Evolutionary conservation across 1,139 yeast genomes (phyloP), one percentile per base, ranked within the genome.

Genomic region (Geotrichum carabidarum): DNA sequence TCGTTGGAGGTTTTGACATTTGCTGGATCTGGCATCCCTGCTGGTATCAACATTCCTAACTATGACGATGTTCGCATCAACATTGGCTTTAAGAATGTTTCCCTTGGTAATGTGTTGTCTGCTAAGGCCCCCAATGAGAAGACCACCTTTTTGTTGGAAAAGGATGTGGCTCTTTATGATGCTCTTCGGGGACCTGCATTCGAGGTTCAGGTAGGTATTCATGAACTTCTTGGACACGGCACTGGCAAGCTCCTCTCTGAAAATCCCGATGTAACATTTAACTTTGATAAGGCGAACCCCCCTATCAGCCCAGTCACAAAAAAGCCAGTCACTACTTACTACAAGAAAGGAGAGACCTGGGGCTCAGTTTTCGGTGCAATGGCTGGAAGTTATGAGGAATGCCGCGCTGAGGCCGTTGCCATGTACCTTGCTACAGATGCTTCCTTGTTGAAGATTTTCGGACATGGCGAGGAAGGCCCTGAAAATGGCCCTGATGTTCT

Each of bases 161-260:
- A 72, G 7, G 79, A 83, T 57, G 80, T 78, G 59, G 81, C 73
- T 6, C 65, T 81, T 47, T 87, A 79, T 73, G 81, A 83, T 59
- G 81, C 83, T 67, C 84, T 86, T 75, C 79, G 90, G 64, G 86
- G 82, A 48, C 91, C 86, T 52, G 85, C 95, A 1, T 89, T 88
- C 68, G 96, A 89, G 69, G 94, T 88, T 42, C 96, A 88, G 71
- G 96, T 89, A 49, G 96, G 96, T 53, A 84, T 88, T 64, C 96
- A 89, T 69, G 96, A 89, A 70, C 76, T 89, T 59, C 77, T 89
- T 59, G 96, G 96, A n/a, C 96, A 89, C 67, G 96, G 96, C 46
- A 82, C 93, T 6, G 96, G 96, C 51, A 88, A 88, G 68, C 74
- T 89, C 55, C 74, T 89, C 63, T 80, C 79, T 62, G 89, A 88